Evolutionary conservation across 441 rosid species (phyloP).

Genomic region (Daphne laureola): DNA sequence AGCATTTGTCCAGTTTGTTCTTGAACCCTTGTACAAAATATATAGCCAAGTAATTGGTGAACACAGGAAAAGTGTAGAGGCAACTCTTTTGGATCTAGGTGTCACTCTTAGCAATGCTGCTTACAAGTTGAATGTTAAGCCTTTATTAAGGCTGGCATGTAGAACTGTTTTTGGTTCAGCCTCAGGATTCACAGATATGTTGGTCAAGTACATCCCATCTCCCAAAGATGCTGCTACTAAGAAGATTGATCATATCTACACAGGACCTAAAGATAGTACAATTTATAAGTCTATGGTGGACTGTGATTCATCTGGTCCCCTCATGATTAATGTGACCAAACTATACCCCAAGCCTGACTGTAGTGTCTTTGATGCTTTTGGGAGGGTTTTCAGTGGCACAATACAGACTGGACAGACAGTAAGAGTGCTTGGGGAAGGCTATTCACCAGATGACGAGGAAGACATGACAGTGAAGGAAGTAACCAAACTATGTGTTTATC

Average conservation of each 20-base stretch:
- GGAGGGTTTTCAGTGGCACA: slow-evolving; percentile 84
- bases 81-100: slow-evolving; percentile 92
- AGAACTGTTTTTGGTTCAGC: slow-evolving; percentile 91
- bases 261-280: slow-evolving; percentile 68
- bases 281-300: slow-evolving; percentile 75
- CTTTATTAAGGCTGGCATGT: slow-evolving; percentile 82
- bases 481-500: slow-evolving; percentile 92
- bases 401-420: slow-evolving; percentile 93
- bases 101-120: slow-evolving; percentile 87
- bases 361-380: slow-evolving; percentile 94
- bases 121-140: slow-evolving; percentile 85
- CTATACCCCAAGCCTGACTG: slow-evolving; percentile 95
- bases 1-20: slow-evolving; percentile 86
- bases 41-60: slow-evolving; percentile 98
- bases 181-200: slow-evolving; percentile 93
- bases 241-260: slow-evolving; percentile 75
- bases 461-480: slow-evolving; percentile 96
- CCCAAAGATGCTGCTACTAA: slow-evolving; percentile 77
- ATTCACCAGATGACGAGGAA: slow-evolving; percentile 95
- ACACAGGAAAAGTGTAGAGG: slow-evolving; percentile 93
- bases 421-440: slow-evolving; percentile 90
- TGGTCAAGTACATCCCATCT: slow-evolving; percentile 92
- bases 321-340: slow-evolving; percentile 93
- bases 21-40: slow-evolving; percentile 95
- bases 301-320: slow-evolving; percentile 86